These are phyloP conservation scores for Aureobasidium sp. DNA, from an alignment of 2,329 filamentous ascomycete species.

Conservation along the genomic window DNA sequence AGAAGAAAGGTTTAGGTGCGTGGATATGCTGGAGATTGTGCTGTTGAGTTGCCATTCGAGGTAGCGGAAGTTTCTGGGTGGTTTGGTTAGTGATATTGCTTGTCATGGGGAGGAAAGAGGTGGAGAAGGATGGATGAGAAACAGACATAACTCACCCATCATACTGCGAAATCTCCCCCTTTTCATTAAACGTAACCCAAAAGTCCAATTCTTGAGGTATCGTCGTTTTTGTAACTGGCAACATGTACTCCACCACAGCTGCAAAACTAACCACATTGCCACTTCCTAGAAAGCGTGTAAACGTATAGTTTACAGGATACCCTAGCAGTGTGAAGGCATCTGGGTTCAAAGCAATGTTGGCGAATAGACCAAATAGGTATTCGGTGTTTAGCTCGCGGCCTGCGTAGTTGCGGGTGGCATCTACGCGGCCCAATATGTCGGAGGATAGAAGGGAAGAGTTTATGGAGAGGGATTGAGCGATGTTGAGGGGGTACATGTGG, in stretches of 20 bases:
- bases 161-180: not conserved
- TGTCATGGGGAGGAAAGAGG: no score
- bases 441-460: not conserved
- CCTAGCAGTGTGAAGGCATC: not conserved
- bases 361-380: not conserved
- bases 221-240: not conserved
- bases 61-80: no score
- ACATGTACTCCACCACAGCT: not conserved
- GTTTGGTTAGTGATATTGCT: no score
- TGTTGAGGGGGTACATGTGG: constrained; percentile 3
- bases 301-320: not conserved
- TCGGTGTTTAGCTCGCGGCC: not conserved
- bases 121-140: not conserved
- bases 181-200: not conserved
- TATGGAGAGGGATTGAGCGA: not conserved
- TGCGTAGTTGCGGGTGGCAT: not conserved
- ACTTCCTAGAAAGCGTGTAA: not conserved
- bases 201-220: not conserved
- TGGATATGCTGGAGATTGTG: no score
- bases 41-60: no score
- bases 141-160: not conserved
- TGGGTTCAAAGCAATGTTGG: constrained; percentile 2
- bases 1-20: no score
- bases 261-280: not conserved
- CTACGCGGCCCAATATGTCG: not conserved